phyloP scores from a whole-genome alignment of 2,329 filamentous ascomycete genomes.

The Fusarium redolens region DNA sequence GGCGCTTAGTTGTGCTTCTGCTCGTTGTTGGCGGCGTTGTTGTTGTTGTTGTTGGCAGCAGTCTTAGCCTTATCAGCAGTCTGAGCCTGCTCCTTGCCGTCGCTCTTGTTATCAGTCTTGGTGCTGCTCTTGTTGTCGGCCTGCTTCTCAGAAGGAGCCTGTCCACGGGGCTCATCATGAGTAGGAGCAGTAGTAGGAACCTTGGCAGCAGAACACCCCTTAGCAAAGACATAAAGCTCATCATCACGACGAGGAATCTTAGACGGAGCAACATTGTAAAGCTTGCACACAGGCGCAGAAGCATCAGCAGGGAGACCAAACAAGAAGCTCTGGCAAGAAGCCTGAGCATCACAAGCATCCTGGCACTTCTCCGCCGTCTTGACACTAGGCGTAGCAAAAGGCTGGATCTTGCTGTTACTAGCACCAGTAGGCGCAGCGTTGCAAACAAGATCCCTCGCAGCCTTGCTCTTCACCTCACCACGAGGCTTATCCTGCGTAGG shows the following conservation, averaged over 20 bases:
- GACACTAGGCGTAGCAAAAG: slow-evolving; percentile 9
- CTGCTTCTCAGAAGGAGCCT: neutral
- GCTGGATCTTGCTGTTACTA: slow-evolving; percentile 2
- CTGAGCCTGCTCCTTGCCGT: neutral
- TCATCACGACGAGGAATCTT: slow-evolving; percentile 6
- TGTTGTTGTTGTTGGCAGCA: neutral
- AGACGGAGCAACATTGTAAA: slow-evolving; percentile 15
- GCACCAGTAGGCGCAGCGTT: slow-evolving; percentile 5
- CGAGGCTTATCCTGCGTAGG: slow-evolving; percentile 6
- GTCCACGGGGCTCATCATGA: slow-evolving; percentile 1
- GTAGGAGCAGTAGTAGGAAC: neutral
- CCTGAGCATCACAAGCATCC: slow-evolving; percentile 6
- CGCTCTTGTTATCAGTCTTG: neutral
- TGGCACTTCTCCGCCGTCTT: slow-evolving; percentile 15
- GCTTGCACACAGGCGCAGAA: slow-evolving; percentile 7
- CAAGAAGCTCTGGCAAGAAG: slow-evolving; percentile 13
- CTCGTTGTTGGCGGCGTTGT: neutral
- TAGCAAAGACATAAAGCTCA: slow-evolving; percentile 17
- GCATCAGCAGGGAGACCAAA: slow-evolving; percentile 18
- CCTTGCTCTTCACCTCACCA: neutral
- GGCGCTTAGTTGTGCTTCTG: neutral
- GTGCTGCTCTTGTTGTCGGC: neutral
- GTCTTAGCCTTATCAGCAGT: neutral
- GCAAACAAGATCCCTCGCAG: neutral
- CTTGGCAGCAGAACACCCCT: slow-evolving; percentile 2